phyloP scores from a whole-genome alignment of 2,329 filamentous ascomycete genomes.

The Coleophoma cylindrospora region DNA sequence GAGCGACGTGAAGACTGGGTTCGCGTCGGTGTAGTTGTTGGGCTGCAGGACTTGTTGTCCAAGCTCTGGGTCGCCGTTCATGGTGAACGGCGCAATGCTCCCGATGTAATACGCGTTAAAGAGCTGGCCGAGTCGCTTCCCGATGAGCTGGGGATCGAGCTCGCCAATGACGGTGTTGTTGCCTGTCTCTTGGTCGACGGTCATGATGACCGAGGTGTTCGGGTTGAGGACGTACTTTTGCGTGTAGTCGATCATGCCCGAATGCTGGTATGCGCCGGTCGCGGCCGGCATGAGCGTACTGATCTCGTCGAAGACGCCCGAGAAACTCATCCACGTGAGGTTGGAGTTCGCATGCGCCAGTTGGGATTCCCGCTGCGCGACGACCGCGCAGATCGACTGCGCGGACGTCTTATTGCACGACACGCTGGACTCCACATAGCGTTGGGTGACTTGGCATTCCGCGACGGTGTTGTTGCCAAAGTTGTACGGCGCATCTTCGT shows the following conservation, averaged over 20 bases:
- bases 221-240: conserved; percentile 16
- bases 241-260: not conserved
- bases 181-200: not conserved
- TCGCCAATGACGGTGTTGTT: conserved; percentile 5
- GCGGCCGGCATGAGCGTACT: not conserved
- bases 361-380: conserved; percentile 15
- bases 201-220: conserved; percentile 3
- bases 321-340: conserved; percentile 16
- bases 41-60: too few relatives aligned
- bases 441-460: conserved; percentile 12
- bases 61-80: conserved; percentile 7
- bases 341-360: conserved; percentile 10
- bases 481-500: conserved; percentile 13
- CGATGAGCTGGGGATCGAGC: conserved; percentile 10
- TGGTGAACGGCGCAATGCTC: conserved; percentile 13
- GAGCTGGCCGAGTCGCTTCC: conserved; percentile 14
- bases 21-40: conserved; percentile 1
- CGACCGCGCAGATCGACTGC: conserved; percentile 12
- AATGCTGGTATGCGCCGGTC: not conserved
- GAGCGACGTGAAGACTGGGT: conserved; percentile 10
- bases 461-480: conserved; percentile 8
- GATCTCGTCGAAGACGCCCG: conserved; percentile 10
- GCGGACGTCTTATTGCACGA: conserved; percentile 9
- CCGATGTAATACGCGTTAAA: conserved; percentile 14
- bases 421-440: conserved; percentile 15